Evolutionary conservation across 1,139 yeast species (phyloP), one percentile per base, ranked within the genome.

Genomic region (Meyerozyma athensensis): DNA sequence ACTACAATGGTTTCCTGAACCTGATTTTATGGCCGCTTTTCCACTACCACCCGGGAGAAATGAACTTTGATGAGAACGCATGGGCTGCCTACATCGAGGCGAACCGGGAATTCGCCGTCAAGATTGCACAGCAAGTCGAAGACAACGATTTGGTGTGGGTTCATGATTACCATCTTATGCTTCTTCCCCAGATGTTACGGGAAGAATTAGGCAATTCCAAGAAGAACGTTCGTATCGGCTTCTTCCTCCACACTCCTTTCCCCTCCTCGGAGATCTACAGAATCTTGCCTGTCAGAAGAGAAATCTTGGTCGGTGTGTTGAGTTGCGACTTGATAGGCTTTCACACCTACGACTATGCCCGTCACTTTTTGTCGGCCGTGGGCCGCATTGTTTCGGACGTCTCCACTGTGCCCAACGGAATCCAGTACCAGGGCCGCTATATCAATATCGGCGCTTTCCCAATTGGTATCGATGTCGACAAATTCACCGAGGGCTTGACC

Each of bases 291-390:
- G 98, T 94, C 13, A 76, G 99, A 61, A 79, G 83, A 50, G 98
- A 94, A 60, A 89, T 94, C 39, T 68, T 94, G 51, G 78, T 77
- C 43, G 99, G 99, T 36, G 95, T 94, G 2, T 68, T 94, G 56
- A 83, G 94, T 51, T 92, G 97, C 64, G 96, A 94, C 58, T 73
- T 94, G 51, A 81, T 94, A 53, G 99, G 99, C 0, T 94, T 94
- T 73, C 99, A 94, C 61, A 94, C 98, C n/a, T 94, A 94, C 61
- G 99, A 94, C 61, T 94, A 94, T 54, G 98, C 96, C n/a, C 77
- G 99, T 51, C 99, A 94, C 65, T 94, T 94, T 62, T 64, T 94
- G 40, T 83, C 95, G 16, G 81, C 96, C 1, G 96, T 92, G n/a
- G 81, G 90, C 42, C 72, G 96, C 43, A 85, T 92, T 22, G 74